Percentiles rank a stretch among this genome's conserved stretches.
Conservation (phyloP, 495 filamentous ascomycete genomes). For the Usnea hakonensis region DNA sequence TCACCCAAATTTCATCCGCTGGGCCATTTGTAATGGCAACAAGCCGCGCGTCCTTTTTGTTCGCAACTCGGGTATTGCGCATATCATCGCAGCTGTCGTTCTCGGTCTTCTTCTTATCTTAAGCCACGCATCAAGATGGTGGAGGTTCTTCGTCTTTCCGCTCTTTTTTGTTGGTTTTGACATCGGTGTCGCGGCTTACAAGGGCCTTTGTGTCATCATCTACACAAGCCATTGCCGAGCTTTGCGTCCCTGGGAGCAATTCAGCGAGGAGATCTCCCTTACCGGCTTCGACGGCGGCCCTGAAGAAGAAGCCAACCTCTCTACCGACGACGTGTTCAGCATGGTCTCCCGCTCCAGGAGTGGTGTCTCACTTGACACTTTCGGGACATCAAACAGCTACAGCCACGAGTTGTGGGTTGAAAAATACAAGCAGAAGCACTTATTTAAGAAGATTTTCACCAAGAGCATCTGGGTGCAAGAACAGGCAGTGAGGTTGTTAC, state of each 20-base stretch:
- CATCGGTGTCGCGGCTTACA: slow-evolving; percentile 56
- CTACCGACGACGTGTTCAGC: slow-evolving; percentile 18
- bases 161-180: slow-evolving; percentile 57
- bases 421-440: slow-evolving; percentile 51
- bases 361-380: slow-evolving; percentile 36
- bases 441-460: slow-evolving; percentile 63
- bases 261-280: slow-evolving; percentile 17
- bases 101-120: slow-evolving; percentile 52
- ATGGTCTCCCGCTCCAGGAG: slow-evolving; percentile 13
- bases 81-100: slow-evolving; percentile 42
- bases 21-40: slow-evolving; percentile 74
- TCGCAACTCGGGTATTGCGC: slow-evolving; percentile 46
- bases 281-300: slow-evolving; percentile 8
- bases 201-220: slow-evolving; percentile 68
- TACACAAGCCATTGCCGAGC: slow-evolving; percentile 67
- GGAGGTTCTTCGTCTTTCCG: slow-evolving; percentile 50
- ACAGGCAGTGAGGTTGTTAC: slow-evolving; percentile 22
- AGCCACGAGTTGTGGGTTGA: slow-evolving; percentile 68
- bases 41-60: slow-evolving; percentile 59
- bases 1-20: slow-evolving; percentile 74
- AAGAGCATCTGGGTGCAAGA: slow-evolving; percentile 56
- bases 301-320: slow-evolving; percentile 20
- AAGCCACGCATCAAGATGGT: slow-evolving; percentile 47
- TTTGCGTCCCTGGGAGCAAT: slow-evolving; percentile 63
- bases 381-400: slow-evolving; percentile 53